Percentiles rank a stretch among this genome's conserved stretches.
Evolutionary conservation across 345 rosid genomes (phyloP).

Genomic region (Eucalyptus regnans): DNA sequence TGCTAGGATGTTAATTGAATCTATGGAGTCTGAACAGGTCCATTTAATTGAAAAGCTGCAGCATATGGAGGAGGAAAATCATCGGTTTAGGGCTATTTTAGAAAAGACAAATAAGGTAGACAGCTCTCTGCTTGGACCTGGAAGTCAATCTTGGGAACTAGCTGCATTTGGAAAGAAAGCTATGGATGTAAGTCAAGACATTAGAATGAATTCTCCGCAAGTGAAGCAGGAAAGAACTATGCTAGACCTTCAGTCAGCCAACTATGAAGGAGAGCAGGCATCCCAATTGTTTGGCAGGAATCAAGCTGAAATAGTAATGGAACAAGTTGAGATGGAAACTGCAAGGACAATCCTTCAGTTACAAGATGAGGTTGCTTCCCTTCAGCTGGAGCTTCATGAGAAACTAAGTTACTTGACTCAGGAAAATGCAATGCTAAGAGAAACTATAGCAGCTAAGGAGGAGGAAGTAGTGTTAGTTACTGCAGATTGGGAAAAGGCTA

Average conservation of each 20-base stretch:
- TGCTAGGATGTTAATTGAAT: constrained; percentile 20
- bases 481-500: constrained; percentile 81
- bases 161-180: constrained; percentile 4
- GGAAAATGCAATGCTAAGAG: constrained; percentile 46
- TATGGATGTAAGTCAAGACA: constrained; percentile 6
- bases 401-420: constrained; percentile 28
- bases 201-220: constrained; percentile 21
- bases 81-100: constrained; percentile 16
- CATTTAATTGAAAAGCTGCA: constrained; percentile 26
- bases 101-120: constrained; percentile 19
- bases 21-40: constrained; percentile 25
- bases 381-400: constrained; percentile 52
- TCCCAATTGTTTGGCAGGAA: constrained; percentile 45
- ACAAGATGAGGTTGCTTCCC: constrained; percentile 61
- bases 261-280: constrained; percentile 42
- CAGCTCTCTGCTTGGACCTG: constrained; percentile 7
- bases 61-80: constrained; percentile 33
- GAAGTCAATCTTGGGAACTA: constrained; percentile 7
- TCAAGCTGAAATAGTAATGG: constrained; percentile 52
- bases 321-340: constrained; percentile 81
- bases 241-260: constrained; percentile 42
- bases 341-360: constrained; percentile 66
- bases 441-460: constrained; percentile 42
- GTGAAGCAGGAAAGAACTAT: constrained; percentile 36
- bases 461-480: constrained; percentile 32